Percentiles rank a stretch among this genome's conserved stretches.
phyloP scores from a whole-genome alignment of 2,329 filamentous ascomycete species.

The Sphaceloma murrayae region DNA sequence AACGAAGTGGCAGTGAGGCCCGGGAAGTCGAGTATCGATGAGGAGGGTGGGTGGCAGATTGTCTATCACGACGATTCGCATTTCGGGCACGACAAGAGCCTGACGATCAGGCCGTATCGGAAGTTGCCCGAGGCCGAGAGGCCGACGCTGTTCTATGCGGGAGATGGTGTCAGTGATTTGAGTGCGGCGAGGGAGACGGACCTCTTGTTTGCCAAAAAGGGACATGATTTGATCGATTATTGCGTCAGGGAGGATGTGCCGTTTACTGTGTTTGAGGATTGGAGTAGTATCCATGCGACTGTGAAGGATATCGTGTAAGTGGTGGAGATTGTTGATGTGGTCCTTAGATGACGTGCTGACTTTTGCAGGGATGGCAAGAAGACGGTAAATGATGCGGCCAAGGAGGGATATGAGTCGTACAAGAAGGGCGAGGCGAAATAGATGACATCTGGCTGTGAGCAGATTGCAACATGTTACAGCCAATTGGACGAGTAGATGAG shows the following conservation, averaged over 20 bases:
- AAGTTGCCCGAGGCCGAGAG: conserved; percentile 57
- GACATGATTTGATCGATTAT: conserved; percentile 77
- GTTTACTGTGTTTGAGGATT: conserved; percentile 80
- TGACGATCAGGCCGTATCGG: conserved; percentile 81
- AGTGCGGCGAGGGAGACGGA: conserved; percentile 90
- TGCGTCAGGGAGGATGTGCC: conserved; percentile 77
- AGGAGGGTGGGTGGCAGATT: conserved; percentile 78
- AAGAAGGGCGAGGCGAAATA: conserved; percentile 33
- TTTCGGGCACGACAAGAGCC: conserved; percentile 95
- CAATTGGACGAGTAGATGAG: not conserved
- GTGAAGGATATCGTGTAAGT: conserved; percentile 59
- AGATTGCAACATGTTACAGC: too few relatives aligned
- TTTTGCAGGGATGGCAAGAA: conserved; percentile 52
- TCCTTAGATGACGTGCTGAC: conserved; percentile 11
- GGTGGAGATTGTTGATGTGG: not conserved
- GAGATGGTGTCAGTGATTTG: conserved; percentile 86
- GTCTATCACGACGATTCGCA: conserved; percentile 78
- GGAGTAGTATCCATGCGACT: conserved; percentile 65
- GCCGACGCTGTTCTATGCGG: conserved; percentile 86
- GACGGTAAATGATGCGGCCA: conserved; percentile 60
- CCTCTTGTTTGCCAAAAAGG: conserved; percentile 85
- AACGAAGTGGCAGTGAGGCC: conserved; percentile 63
- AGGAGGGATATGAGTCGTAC: conserved; percentile 40
- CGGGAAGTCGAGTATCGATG: conserved; percentile 60
- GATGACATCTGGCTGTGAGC: not conserved